Conservation (phyloP, 331 rosid genomes). For the Spiraea crenata region DNA sequence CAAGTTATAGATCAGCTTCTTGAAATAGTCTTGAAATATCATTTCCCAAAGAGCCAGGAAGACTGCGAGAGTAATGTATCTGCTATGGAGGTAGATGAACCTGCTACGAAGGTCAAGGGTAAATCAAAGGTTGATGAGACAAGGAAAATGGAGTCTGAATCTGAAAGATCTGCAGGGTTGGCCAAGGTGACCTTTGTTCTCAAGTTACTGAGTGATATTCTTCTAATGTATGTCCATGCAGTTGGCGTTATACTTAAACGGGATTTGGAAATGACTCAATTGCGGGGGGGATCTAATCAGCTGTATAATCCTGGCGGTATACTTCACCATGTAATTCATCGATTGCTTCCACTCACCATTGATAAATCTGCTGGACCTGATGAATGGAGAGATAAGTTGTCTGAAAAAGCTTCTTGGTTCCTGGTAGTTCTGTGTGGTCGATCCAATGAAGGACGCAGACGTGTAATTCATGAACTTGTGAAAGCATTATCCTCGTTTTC, state of each 20-base stretch:
- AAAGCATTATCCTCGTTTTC: slow-evolving; percentile 68
- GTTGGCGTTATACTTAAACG: slow-evolving; percentile 90
- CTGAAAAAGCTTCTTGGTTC: slow-evolving; percentile 93
- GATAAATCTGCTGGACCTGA: slow-evolving; percentile 95
- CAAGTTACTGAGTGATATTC: slow-evolving; percentile 88
- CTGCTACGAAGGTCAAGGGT: slow-evolving; percentile 86
- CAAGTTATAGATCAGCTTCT: slow-evolving; percentile 97
- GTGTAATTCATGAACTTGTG: slow-evolving; percentile 83
- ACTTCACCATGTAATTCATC: slow-evolving; percentile 74
- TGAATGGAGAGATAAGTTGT: slow-evolving; percentile 94
- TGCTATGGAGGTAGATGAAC: slow-evolving; percentile 91
- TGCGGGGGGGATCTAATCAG: slow-evolving; percentile 73
- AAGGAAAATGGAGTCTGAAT: slow-evolving; percentile 54
- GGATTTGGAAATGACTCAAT: slow-evolving; percentile 86
- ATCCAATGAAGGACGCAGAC: slow-evolving; percentile 93
- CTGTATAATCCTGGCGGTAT: slow-evolving; percentile 63
- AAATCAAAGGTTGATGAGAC: slow-evolving; percentile 85
- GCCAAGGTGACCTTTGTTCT: slow-evolving; percentile 95
- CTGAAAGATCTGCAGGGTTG: slow-evolving; percentile 84
- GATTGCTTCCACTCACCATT: slow-evolving; percentile 68
- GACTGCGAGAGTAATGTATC: slow-evolving; percentile 45
- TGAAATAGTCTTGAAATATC: slow-evolving; percentile 86
- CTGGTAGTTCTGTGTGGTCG: slow-evolving; percentile 92
- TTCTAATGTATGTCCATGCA: slow-evolving; percentile 92
- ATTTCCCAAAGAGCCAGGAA: slow-evolving; percentile 49